Base-by-base conservation (phyloP, 306 rosid genomes). In the Sophora flavescens region DNA sequence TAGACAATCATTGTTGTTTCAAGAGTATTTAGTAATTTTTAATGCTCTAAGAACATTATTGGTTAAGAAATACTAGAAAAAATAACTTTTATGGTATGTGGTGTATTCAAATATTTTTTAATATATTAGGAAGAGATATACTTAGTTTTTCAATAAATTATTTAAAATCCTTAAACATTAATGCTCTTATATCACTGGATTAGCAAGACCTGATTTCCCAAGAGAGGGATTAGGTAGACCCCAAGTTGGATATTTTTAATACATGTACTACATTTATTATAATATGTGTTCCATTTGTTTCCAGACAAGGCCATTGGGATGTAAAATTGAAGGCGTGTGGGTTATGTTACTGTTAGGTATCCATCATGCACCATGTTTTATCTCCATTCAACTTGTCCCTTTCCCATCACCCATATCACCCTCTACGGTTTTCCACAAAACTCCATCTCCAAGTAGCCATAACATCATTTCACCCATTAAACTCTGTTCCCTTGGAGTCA, bases 361-460 rank as follows among this genome's bases (percentile, higher is more conserved):
- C 65, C 61, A 84, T 84, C 87, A 75, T 42, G 9, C 77, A 77
- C 81, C 14, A 60, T 54, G 13, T 52, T 78, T 82, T 80, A 70
- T 79, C 87, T 41, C 60, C 74, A 58, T 82, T 78, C 86, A 28
- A 47, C 17, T 86, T 90, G 89, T 86, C 86, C 65, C 81, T 77
- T 74, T 75, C 33, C 82, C 28, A 32, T 50, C 22, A 68, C 57
- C 73, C 71, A 16, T 41, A n/a, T n/a, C n/a, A n/a, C n/a, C n/a
- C n/a, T n/a, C n/a, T n/a, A 35, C 77, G 70, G 81, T 86, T 87
- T 70, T 78, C 72, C 57, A 70, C 89, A 84, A 87, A 84, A 68
- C 81, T 87, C 91, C 91, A 91, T 84, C 85, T 59, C 89, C 92
- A 86, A 88, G 54, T 79, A 74, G 84, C 84, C 90, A 87, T 56